These are phyloP conservation scores for Penicillium subrubescens DNA, from an alignment of 495 filamentous ascomycete genomes.

Conservation along the genomic window DNA sequence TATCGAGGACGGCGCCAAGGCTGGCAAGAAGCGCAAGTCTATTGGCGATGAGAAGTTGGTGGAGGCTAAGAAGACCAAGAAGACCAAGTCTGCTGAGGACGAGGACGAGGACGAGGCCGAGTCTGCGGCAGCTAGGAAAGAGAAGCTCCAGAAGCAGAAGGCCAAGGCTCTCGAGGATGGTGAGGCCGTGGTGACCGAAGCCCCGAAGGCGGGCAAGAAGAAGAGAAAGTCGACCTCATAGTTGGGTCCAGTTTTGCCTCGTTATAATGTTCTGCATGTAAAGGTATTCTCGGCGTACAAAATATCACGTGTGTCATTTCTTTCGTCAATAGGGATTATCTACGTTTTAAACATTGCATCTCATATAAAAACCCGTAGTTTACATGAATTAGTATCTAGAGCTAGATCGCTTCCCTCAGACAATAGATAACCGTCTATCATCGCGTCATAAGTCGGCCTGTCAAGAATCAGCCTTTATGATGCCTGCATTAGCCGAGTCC, in stretches of 20 bases:
- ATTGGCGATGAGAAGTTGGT: constrained; percentile 58
- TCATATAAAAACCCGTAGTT: no score
- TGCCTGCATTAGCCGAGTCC: constrained; percentile 45
- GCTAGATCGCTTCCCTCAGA: background rate
- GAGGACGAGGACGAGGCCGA: constrained; percentile 53
- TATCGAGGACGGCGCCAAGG: constrained; percentile 54
- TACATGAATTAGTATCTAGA: background rate
- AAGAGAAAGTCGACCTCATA: constrained; percentile 50
- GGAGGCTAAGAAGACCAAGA: constrained; percentile 59
- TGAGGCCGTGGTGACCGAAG: constrained; percentile 26
- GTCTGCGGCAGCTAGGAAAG: constrained; percentile 58
- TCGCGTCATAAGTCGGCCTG: constrained; percentile 13
- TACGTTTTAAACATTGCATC: background rate
- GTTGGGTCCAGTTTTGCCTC: constrained; percentile 23
- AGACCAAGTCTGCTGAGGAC: constrained; percentile 45
- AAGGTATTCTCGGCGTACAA: constrained; percentile 42
- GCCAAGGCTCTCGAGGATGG: constrained; percentile 48
- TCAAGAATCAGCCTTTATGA: constrained; percentile 22
- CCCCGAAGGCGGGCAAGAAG: constrained; percentile 41
- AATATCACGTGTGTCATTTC: constrained; percentile 37
- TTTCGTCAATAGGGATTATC: constrained; percentile 4
- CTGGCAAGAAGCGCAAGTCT: constrained; percentile 68
- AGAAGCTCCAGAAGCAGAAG: constrained; percentile 59
- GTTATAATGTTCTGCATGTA: constrained; percentile 38
- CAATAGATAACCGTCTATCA: background rate